Evolutionary conservation across 2,329 filamentous ascomycete species (phyloP), one percentile per base, ranked within the genome.

Genomic region (Helotiales sp.): DNA sequence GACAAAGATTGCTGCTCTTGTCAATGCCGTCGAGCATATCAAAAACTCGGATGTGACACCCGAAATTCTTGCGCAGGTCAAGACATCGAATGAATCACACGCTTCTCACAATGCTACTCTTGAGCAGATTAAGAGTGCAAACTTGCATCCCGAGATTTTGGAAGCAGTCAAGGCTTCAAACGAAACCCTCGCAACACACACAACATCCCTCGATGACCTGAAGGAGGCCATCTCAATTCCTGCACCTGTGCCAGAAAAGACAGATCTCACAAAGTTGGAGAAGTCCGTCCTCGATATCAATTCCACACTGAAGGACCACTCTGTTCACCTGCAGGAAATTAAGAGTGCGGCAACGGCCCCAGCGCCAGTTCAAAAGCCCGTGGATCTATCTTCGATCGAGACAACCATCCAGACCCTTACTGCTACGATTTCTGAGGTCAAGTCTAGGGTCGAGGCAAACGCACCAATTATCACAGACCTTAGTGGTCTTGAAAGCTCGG

Each of bases 131-230:
- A 61, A 65, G 46, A 52, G 46, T 9, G 40, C 42, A 5, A 55
- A 64, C 47, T 46, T 52, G 10, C 58, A 50, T 25, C 38, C 57
- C 13, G 64, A 67, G 27, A 66, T 68, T 25, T 57, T 66, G 24
- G 54, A 52, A 0, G 63, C 58, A 7, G 54, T 67, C 19, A 63
- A 62, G 22, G 30, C 63, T 15, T 63, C 64, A 12, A 66, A 67
- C 25, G 64, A 63, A 17, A 66, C 59, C 8, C 29, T 52, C 7
- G 50, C 13, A 27, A 25, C 19, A 19, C 50, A 52, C 22, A 40
- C 29, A 22, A n/a, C 46, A 48, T 48, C 46, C 19, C 25, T 51
- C 40, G 12, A 49, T 38, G 57, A 51, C 15, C 52, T 62, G 15
- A 59, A 55, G 30, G 48, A 52, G 17, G 22, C 44, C 13, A 40